phyloP scores from a whole-genome alignment of 345 rosid genomes.

The Euclidium syriacum region DNA sequence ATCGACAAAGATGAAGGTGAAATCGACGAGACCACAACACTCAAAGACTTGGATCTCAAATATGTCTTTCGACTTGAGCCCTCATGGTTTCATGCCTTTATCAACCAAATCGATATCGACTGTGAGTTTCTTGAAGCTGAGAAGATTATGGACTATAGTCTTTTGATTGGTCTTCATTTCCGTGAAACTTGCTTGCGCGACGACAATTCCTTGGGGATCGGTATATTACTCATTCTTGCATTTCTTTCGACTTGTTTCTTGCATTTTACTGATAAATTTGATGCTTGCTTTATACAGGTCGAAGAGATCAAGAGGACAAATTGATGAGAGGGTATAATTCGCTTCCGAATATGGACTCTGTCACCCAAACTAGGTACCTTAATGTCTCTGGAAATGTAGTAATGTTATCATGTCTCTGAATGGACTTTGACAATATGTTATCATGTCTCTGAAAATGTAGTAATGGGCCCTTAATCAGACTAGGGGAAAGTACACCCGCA shows the following conservation, averaged over 20 bases:
- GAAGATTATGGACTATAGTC: constrained; percentile 69
- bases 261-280: background rate
- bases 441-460: constrained; percentile 11
- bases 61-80: constrained; percentile 47
- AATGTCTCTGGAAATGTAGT: constrained; percentile 12
- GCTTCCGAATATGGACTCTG: constrained; percentile 58
- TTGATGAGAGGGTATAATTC: constrained; percentile 55
- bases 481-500: constrained; percentile 55
- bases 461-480: constrained; percentile 44
- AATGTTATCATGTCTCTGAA: constrained; percentile 18
- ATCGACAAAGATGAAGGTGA: constrained; percentile 48
- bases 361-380: constrained; percentile 44
- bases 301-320: constrained; percentile 34
- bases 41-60: constrained; percentile 71
- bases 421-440: background rate
- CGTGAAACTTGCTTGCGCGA: constrained; percentile 28
- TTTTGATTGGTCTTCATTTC: constrained; percentile 63
- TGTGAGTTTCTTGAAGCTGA: constrained; percentile 70
- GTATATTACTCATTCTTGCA: constrained; percentile 15
- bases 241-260: background rate
- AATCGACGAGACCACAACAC: constrained; percentile 60
- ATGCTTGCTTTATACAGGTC: constrained; percentile 20
- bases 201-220: constrained; percentile 35
- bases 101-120: constrained; percentile 58
- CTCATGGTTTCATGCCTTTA: constrained; percentile 55